Base-by-base conservation (phyloP, 345 rosid species). In the Aethionema arabicum region DNA sequence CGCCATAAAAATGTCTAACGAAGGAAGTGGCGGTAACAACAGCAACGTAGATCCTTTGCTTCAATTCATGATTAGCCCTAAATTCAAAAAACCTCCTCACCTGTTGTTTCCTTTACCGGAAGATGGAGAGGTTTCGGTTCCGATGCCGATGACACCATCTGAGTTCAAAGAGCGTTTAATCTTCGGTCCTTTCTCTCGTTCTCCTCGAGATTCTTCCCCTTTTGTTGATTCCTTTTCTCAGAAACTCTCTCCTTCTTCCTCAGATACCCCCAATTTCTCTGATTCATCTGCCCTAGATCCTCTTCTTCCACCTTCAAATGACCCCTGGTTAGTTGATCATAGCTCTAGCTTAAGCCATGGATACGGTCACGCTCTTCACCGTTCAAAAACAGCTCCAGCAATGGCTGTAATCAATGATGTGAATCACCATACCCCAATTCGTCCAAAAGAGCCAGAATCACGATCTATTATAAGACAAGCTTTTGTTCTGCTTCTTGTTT, bases 341-440 rank as follows among this genome's bases (percentile, higher is more conserved):
- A 11, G 5, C 4, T 39, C 48, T 0, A 11, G 5, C 4, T 39
- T 40, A 5, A 58, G 11, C 0, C 60, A 50, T 2, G 13, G 2
- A 8, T 33, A 65, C 27, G 71, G 71, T 42, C 71, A 64, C 11
- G 37, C 70, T 61, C 87, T 93, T 38, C 97, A 93, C 82, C 70
- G 97, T 61, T 84, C 90, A 51, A 90, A 82, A 72, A 92, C 99
- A 0, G 95, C 96, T 0, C 97, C 99, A 1, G 99, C 99, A 21
- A 85, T 93, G 87, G 87, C 91, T 5, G 90, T 82, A 2, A 84
- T 85, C 68, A 81, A 85, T 37, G 96, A 87, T 54, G 0, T 9
- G 10, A 60, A 32, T 58, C 63, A 47, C 56, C 27, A 21, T 21
- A 21, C 2, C 27, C 42, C 74, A 49, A 40, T 73, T 73, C 14